Evolutionary conservation across 108 stramenopile species (phyloP).

Genomic region (Seminavis robusta): DNA sequence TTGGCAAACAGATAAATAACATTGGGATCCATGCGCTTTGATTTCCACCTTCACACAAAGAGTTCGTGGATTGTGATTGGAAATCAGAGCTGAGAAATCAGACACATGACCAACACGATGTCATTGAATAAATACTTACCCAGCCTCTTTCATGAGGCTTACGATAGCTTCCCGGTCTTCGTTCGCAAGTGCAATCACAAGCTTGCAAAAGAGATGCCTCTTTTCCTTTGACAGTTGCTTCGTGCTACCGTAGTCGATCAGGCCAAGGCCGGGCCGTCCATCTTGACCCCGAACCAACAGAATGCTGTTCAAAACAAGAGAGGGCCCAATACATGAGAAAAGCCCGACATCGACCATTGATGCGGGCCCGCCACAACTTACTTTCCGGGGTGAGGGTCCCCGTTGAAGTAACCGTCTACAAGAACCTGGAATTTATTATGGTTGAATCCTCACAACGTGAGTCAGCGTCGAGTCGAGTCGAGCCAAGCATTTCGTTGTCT

Average conservation of each 20-base stretch:
- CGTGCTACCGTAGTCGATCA: conserved; percentile 88
- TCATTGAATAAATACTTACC: conserved; percentile 10
- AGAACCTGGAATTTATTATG: too few species aligned
- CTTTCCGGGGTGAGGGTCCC: conserved; percentile 73
- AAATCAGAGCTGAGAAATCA: neutral
- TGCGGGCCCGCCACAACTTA: too few species aligned
- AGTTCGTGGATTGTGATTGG: neutral
- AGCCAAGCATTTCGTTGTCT: neutral
- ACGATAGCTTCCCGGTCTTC: conserved; percentile 54
- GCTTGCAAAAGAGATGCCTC: conserved; percentile 58
- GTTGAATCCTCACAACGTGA: neutral
- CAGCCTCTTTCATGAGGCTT: conserved; percentile 58
- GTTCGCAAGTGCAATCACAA: conserved; percentile 72
- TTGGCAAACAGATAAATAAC: conserved; percentile 70
- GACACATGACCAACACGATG: neutral
- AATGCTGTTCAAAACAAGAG: conserved; percentile 29
- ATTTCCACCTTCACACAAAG: conserved; percentile 25
- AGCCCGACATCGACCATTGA: neutral
- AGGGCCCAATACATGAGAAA: neutral
- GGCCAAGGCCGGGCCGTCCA: conserved; percentile 64
- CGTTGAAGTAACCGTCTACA: conserved; percentile 74
- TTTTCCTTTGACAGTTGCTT: conserved; percentile 61
- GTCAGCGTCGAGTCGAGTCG: neutral
- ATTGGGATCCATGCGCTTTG: conserved; percentile 62
- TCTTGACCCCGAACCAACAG: conserved; percentile 59